These are phyloP conservation scores for Acer saccharum DNA, from an alignment of 345 rosid species.

Conservation along the genomic window DNA sequence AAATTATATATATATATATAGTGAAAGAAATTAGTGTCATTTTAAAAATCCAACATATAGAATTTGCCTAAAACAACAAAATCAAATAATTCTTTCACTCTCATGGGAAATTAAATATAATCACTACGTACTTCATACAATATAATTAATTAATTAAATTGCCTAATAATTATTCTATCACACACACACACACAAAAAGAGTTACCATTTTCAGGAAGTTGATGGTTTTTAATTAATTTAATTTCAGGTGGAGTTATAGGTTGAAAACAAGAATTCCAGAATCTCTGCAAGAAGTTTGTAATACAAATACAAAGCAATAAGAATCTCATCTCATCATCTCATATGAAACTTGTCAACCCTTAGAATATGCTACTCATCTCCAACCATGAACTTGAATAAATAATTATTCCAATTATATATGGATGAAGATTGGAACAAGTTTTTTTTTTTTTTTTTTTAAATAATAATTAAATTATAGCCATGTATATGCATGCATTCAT, in stretches of 20 bases:
- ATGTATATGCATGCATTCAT: background rate
- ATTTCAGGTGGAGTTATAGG: background rate
- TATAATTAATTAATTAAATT: too few species aligned
- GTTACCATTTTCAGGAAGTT: background rate
- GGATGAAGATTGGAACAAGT: background rate
- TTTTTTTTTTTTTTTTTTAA: background rate
- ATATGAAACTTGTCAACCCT: background rate
- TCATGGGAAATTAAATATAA: background rate
- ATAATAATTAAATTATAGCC: background rate
- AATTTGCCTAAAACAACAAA: background rate
- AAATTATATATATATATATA: too few species aligned
- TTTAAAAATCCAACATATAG: too few species aligned
- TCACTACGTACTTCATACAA: background rate
- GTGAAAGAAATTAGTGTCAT: too few species aligned
- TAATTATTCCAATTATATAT: background rate
- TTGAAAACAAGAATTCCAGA: background rate
- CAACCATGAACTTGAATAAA: conserved; percentile 13
- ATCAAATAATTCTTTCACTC: background rate
- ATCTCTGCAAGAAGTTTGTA: background rate
- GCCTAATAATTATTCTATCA: too few species aligned
- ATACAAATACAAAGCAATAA: background rate
- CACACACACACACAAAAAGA: too few species aligned
- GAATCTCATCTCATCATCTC: conserved; percentile 1
- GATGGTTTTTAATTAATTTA: too few species aligned
- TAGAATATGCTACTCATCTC: conserved; percentile 13